Percentiles rank a stretch among this genome's conserved stretches.
Evolutionary conservation across 2,329 filamentous ascomycete species (phyloP).

Genomic region (Metarhizium humberi): DNA sequence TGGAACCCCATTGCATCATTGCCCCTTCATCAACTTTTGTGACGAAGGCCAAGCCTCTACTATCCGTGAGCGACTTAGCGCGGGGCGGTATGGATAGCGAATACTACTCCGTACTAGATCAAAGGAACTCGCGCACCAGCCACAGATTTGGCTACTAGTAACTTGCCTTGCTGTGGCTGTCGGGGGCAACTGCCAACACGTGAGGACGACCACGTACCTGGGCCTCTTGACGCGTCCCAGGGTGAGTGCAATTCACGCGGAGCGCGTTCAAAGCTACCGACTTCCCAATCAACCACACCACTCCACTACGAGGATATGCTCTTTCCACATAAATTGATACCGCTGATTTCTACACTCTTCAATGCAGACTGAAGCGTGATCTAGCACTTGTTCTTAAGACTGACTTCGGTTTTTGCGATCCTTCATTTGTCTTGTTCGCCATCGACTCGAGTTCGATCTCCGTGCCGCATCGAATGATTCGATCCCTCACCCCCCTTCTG

Average conservation of each 20-base stretch:
- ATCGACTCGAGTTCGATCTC: not conserved
- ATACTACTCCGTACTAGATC: too few relatives aligned
- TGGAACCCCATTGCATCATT: not conserved
- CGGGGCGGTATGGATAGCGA: not conserved
- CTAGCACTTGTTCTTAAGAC: conserved; percentile 3
- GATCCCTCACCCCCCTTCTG: not conserved
- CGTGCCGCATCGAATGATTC: not conserved
- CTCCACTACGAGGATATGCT: not conserved
- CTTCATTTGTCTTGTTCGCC: not conserved
- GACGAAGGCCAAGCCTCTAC: not conserved
- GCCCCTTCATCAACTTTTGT: not conserved
- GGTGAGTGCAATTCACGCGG: conserved; percentile 17
- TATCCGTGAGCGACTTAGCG: not conserved
- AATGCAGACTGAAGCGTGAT: not conserved
- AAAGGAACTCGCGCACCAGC: not conserved
- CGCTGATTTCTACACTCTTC: not conserved
- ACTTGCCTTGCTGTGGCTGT: too few relatives aligned
- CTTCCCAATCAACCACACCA: not conserved
- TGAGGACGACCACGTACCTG: not conserved
- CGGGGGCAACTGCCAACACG: not conserved
- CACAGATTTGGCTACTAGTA: not conserved
- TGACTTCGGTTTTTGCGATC: not conserved
- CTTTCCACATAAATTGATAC: not conserved
- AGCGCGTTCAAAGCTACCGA: conserved; percentile 15
- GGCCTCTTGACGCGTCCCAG: conserved; percentile 10